These are phyloP conservation scores for Fusarium redolens DNA, from an alignment of 2,329 filamentous ascomycete species.

Conservation along the genomic window DNA sequence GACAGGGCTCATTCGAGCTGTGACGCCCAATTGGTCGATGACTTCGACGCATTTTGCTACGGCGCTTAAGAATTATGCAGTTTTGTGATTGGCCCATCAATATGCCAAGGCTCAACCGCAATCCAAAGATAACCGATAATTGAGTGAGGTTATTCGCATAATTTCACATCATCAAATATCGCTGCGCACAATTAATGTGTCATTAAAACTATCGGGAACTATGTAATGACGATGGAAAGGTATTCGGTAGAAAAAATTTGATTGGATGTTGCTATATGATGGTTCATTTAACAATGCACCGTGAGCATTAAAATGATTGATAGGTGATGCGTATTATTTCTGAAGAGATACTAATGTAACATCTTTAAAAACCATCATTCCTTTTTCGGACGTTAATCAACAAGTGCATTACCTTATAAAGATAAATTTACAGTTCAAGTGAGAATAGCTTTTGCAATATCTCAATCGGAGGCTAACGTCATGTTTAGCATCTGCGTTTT, in stretches of 20 bases:
- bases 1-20: not conserved
- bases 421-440: not conserved
- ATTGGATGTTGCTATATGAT: rapidly evolving
- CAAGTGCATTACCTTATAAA: too few species aligned
- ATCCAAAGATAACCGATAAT: not conserved
- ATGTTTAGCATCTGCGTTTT: too few species aligned
- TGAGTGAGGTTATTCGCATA: not conserved
- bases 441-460: rapidly evolving
- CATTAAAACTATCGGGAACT: too few species aligned
- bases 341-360: not conserved
- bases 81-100: not conserved
- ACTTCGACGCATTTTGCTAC: too few species aligned
- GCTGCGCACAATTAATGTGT: too few species aligned
- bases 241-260: rapidly evolving
- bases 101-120: not conserved
- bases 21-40: not conserved
- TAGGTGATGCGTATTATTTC: not conserved
- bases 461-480: too few species aligned
- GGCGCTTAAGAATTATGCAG: not conserved
- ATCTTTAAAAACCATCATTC: not conserved
- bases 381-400: not conserved
- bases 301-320: rapidly evolving
- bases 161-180: rapidly evolving
- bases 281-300: not conserved
- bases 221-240: not conserved